Evolutionary conservation across 2,329 filamentous ascomycete genomes (phyloP).

Genomic region (Colletotrichum trifolii): DNA sequence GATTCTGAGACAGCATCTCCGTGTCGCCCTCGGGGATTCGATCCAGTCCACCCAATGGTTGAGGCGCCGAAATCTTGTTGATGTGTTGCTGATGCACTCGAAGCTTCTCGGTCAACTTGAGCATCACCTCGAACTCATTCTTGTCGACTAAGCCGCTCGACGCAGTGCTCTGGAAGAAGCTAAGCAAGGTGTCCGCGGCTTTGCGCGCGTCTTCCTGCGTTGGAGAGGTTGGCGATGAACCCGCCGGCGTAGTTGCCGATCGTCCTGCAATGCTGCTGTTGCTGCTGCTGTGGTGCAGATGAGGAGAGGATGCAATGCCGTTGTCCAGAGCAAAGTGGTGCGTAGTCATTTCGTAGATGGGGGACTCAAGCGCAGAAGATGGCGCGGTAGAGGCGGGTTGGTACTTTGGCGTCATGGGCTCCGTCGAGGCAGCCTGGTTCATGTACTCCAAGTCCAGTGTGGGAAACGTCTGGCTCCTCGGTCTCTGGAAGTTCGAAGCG

Average conservation of each 20-base stretch:
- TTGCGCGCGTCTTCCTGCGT: constrained; percentile 87
- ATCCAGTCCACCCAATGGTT: constrained; percentile 60
- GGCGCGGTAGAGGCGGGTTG: constrained; percentile 59
- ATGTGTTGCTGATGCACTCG: constrained; percentile 69
- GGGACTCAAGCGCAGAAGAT: constrained; percentile 64
- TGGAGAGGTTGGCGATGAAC: constrained; percentile 72
- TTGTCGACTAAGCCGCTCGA: constrained; percentile 76
- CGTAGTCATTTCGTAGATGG: constrained; percentile 57
- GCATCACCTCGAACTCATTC: constrained; percentile 79
- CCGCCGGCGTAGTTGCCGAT: constrained; percentile 54
- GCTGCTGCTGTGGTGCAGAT: constrained; percentile 63
- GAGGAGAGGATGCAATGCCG: constrained; percentile 49
- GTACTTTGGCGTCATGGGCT: constrained; percentile 63
- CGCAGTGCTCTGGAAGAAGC: constrained; percentile 80
- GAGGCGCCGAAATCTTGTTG: constrained; percentile 43
- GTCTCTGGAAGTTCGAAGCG: constrained; percentile 72
- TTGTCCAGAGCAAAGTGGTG: constrained; percentile 58
- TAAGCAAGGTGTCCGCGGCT: constrained; percentile 84
- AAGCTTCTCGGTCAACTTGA: constrained; percentile 88
- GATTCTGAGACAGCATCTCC: constrained; percentile 53
- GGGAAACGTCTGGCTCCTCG: constrained; percentile 90
- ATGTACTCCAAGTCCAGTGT: constrained; percentile 72
- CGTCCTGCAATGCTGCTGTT: constrained; percentile 55
- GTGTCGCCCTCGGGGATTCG: constrained; percentile 68
- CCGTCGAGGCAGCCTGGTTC: constrained; percentile 54